Evolutionary conservation across 2,329 filamentous ascomycete species (phyloP), one percentile per base, ranked within the genome.

Genomic region (Trematosphaeria pertusa): DNA sequence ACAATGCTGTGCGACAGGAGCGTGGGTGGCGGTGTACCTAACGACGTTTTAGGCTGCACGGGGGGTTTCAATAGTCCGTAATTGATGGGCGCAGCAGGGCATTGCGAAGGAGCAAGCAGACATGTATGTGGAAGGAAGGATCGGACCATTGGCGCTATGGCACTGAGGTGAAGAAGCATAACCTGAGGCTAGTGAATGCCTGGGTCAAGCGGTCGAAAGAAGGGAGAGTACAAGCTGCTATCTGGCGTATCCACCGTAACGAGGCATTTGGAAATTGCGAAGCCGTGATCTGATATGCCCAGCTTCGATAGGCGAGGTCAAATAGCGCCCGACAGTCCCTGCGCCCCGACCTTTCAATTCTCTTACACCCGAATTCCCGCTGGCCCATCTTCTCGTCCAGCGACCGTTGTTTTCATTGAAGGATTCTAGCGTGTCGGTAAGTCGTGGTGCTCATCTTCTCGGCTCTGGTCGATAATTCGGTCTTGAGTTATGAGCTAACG

Each of bases 291-390:
- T 58, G 53, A 58, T 65, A 61, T 54, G 55, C 55, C 46, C 52
- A 50, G 58, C 58, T 56, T 54, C 50, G 57, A 59, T 65, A 64
- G 60, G 64, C 66, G 65, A 70, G 64, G 65, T 70, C 65, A 67
- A 67, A 67, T 63, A 68, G 67, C 50, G 66, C 59, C 56, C 48
- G 54, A 58, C 50, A 58, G 49, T 59, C 58, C 39, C 48, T 58
- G 57, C 56, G 52, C 55, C 58, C n/a, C 54, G 53, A 57, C 56
- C 55, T 62, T 57, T 47, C 60, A 64, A 63, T 67, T 54, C 60
- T 58, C 56, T 56, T 59, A 40, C 56, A 58, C 48, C 37, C 39
- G n/a, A n/a, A n/a, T n/a, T n/a, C n/a, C n/a, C n/a, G n/a, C n/a
- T n/a, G n/a, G n/a, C n/a, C n/a, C n/a, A n/a, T n/a, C n/a, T n/a